Percentiles rank a stretch among this genome's conserved stretches.
Conservation (phyloP, 768 basidiomycete genomes). For the Thelephora ganbajun region DNA sequence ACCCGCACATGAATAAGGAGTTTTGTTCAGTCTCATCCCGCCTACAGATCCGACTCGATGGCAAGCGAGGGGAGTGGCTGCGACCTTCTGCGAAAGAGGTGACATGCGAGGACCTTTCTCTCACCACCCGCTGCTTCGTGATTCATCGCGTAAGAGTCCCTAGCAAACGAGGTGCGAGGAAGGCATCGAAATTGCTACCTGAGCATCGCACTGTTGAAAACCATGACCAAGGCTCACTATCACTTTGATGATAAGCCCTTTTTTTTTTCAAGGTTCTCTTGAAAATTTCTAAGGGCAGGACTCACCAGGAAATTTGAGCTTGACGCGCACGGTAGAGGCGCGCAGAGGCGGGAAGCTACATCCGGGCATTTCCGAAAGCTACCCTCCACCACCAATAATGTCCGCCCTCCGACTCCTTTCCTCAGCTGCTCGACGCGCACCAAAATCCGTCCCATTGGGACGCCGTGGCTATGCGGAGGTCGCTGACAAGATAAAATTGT, state of each 20-base stretch:
- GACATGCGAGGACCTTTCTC: constrained; percentile 56
- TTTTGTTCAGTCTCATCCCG: constrained; percentile 82
- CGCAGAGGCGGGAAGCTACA: background rate
- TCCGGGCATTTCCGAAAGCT: background rate
- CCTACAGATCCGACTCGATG: constrained; percentile 88
- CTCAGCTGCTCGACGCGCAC: constrained; percentile 46
- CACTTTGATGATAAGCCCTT: background rate
- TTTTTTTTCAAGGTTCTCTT: background rate
- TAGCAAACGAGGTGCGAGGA: constrained; percentile 56
- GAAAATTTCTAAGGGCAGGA: background rate
- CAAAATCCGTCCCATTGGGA: constrained; percentile 34
- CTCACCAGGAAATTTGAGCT: background rate
- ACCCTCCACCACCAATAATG: constrained; percentile 29
- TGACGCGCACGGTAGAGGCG: background rate
- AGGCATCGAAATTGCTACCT: constrained; percentile 49
- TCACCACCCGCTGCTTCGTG: background rate
- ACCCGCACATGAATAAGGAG: constrained; percentile 88
- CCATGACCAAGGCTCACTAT: background rate
- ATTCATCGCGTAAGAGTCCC: background rate
- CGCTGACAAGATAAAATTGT: constrained; percentile 82
- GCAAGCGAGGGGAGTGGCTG: constrained; percentile 91
- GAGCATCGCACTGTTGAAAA: background rate
- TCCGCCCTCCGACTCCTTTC: constrained; percentile 62
- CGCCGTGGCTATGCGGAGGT: constrained; percentile 88
- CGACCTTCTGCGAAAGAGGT: constrained; percentile 78